These are phyloP conservation scores for Piper betle DNA, from an alignment of 164 flowering plant genomes.

Conservation along the genomic window DNA sequence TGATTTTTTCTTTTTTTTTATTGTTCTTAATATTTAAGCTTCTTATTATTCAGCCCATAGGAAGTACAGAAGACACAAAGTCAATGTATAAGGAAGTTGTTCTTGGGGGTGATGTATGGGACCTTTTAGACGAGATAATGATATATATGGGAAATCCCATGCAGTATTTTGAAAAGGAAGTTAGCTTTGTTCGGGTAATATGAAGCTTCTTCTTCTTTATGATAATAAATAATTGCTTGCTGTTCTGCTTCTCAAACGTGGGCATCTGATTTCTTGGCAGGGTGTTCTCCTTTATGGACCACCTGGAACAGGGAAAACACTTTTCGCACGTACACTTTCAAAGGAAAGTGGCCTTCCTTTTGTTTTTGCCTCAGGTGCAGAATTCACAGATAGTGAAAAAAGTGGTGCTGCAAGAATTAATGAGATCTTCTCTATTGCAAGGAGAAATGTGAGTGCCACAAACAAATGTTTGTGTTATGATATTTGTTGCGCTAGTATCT, in stretches of 20 bases:
- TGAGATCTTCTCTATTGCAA: slow-evolving; percentile 80
- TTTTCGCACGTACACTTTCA: slow-evolving; percentile 91
- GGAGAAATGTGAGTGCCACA: slow-evolving; percentile 63
- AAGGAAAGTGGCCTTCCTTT: slow-evolving; percentile 96
- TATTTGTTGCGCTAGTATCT: too few species aligned
- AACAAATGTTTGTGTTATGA: neutral
- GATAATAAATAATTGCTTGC: neutral
- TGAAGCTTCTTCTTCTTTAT: neutral
- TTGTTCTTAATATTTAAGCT: neutral
- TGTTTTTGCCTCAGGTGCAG: slow-evolving; percentile 97
- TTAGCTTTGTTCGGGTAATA: slow-evolving; percentile 84
- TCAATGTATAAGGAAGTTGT: slow-evolving; percentile 87
- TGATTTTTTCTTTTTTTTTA: neutral
- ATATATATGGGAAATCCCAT: slow-evolving; percentile 90
- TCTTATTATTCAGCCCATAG: slow-evolving; percentile 54
- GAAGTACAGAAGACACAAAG: slow-evolving; percentile 54
- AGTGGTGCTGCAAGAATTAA: slow-evolving; percentile 89
- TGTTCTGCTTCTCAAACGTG: neutral
- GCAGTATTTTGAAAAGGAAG: slow-evolving; percentile 75
- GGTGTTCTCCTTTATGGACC: slow-evolving; percentile 98
- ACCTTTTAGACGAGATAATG: slow-evolving; percentile 94
- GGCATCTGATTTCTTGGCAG: slow-evolving; percentile 22
- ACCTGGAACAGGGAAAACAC: slow-evolving; percentile 98
- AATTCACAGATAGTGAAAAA: slow-evolving; percentile 87
- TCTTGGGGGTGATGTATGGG: slow-evolving; percentile 97